Base-by-base conservation (phyloP, 1,139 yeast species). In the Diutina pseudorugosa region DNA sequence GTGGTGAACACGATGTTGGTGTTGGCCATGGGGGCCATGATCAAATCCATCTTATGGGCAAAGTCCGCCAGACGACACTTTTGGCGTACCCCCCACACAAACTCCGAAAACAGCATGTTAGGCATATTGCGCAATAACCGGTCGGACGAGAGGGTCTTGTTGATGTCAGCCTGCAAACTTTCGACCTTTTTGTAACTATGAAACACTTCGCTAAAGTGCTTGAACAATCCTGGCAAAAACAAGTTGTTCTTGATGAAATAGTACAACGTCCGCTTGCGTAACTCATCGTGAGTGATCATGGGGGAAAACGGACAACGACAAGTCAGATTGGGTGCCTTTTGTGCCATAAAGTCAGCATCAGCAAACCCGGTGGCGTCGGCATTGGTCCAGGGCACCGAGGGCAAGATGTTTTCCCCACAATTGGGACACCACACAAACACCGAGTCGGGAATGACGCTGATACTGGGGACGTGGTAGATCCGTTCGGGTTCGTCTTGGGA, bases 401-500 rank as follows among this genome's bases (percentile, higher is more conserved):
- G 40, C 16, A 45, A 16, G 23, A 45, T 27, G 21, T 45, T 45
- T 16, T 45, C 49, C 49, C 49, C 49, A 45, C 49, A 45, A 18
- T 45, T 25, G 19, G 49, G 49, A 18, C 49, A 45, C 49, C 49
- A 45, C 11, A 45, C 14, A 27, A 45, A 45, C 23, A 45, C 49
- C 20, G 49, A n/a, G 1, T 33, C 18, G 4, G 36, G 40, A 4
- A 45, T 18, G 11, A 12, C 23, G n/a, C n/a, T n/a, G 27, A 45
- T 16, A 14, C n/a, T 16, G 23, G 36, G 20, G 16, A 45, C 16
- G 25, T 45, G 49, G n/a, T 45, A 45, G 6, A n/a, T 9, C n/a
- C 27, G 49, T 11, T 45, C 49, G 9, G 21, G 36, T 4, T 27
- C 40, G 16, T 45, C 49, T 6, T 6, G 16, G 23, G 49, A 27